These are phyloP conservation scores for Hippophae rhamnoides DNA, from an alignment of 306 rosid genomes.

Conservation along the genomic window DNA sequence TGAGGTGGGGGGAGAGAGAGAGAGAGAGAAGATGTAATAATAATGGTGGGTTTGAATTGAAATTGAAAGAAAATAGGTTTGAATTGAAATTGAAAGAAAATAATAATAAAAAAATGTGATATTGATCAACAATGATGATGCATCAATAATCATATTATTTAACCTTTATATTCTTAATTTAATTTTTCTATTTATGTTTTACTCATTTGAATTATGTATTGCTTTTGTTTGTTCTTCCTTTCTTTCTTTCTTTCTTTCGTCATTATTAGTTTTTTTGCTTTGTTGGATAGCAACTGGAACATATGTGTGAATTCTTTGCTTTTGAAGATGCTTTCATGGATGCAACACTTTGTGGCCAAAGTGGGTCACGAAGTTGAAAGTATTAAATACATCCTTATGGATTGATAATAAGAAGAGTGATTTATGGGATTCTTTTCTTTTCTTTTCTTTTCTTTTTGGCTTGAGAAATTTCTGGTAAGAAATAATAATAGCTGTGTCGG, in stretches of 20 bases:
- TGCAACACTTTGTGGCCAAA: too few species aligned
- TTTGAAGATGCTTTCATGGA: neutral
- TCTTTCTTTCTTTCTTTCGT: too few species aligned
- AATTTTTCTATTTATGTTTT: neutral
- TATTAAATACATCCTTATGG: too few species aligned
- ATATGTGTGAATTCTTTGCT: neutral
- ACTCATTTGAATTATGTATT: too few species aligned
- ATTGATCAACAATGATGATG: slow-evolving; percentile 20
- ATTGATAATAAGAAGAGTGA: too few species aligned
- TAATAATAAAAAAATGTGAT: slow-evolving; percentile 6
- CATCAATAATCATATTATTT: slow-evolving; percentile 16
- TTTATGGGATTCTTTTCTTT: too few species aligned
- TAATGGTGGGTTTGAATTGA: slow-evolving; percentile 43
- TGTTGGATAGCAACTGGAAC: neutral
- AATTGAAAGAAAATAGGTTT: slow-evolving; percentile 28
- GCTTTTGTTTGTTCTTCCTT: too few species aligned
- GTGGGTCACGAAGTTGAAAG: too few species aligned
- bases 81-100: slow-evolving; percentile 20
- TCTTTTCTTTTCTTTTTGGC: too few species aligned
- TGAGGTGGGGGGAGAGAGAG: neutral
- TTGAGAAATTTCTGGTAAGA: too few species aligned
- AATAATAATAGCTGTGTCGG: too few species aligned
- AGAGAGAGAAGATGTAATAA: slow-evolving; percentile 39
- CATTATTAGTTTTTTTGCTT: neutral
- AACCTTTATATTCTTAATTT: neutral